phyloP scores from a whole-genome alignment of 768 basidiomycete genomes.

The Tylopilus sp. region DNA sequence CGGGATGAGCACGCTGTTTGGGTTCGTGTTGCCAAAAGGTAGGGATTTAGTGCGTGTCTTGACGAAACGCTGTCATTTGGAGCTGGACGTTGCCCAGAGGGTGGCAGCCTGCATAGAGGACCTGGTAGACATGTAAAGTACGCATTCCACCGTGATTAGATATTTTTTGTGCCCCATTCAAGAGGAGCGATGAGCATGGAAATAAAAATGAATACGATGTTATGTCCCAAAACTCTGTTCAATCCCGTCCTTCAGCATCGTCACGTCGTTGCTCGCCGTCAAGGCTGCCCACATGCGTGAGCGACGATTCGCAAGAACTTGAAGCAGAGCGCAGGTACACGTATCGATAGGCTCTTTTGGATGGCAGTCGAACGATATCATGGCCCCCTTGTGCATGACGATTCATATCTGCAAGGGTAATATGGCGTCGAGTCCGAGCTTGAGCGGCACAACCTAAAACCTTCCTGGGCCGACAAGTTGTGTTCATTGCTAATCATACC shows the following conservation, averaged over 20 bases:
- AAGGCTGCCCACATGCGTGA: slow-evolving; percentile 52
- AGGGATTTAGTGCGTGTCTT: slow-evolving; percentile 21
- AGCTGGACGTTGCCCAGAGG: slow-evolving; percentile 22
- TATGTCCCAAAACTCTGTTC: slow-evolving; percentile 57
- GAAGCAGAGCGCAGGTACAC: slow-evolving; percentile 29
- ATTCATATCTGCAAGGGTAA: no score
- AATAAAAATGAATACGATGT: slow-evolving; percentile 6
- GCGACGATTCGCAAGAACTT: neutral
- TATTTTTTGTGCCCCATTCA: neutral
- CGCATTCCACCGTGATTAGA: slow-evolving; percentile 1
- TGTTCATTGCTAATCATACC: no score
- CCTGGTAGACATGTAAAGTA: slow-evolving; percentile 4
- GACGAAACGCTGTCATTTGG: slow-evolving; percentile 24
- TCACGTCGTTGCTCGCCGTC: slow-evolving; percentile 89
- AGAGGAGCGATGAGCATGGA: no score
- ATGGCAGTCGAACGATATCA: slow-evolving; percentile 94
- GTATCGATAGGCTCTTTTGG: slow-evolving; percentile 92
- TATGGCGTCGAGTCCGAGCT: no score
- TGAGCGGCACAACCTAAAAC: no score
- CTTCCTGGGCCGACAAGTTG: no score
- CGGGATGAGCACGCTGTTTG: slow-evolving; percentile 16
- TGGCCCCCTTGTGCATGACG: slow-evolving; percentile 95
- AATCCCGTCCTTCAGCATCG: slow-evolving; percentile 89
- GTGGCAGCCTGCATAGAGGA: slow-evolving; percentile 23
- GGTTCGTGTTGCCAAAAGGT: slow-evolving; percentile 16